Evolutionary conservation across 495 filamentous ascomycete species (phyloP).

Genomic region (Penicillium lividum): DNA sequence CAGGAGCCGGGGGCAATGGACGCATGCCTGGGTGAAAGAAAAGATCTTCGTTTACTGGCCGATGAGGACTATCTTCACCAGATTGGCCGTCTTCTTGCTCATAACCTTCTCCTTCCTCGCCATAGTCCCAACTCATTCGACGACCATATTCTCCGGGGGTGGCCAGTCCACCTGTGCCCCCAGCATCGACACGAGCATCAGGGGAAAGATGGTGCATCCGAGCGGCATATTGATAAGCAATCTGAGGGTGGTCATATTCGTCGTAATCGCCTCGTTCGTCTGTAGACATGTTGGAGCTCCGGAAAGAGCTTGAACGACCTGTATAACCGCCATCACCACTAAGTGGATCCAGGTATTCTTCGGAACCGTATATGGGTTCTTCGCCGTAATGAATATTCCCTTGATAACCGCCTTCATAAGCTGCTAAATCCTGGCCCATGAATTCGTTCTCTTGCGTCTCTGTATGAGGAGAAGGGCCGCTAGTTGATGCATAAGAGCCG

Average conservation of each 20-base stretch:
- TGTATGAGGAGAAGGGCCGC: constrained; percentile 19
- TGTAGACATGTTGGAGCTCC: constrained; percentile 39
- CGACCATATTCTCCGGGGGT: constrained; percentile 65
- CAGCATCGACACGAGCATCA: constrained; percentile 70
- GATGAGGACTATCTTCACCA: constrained; percentile 52
- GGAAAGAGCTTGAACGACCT: constrained; percentile 33
- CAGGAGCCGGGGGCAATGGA: constrained; percentile 80
- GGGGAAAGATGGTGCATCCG: constrained; percentile 59
- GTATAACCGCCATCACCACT: constrained; percentile 12
- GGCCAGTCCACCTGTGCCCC: constrained; percentile 80
- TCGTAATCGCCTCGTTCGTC: constrained; percentile 36
- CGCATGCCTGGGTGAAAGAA: constrained; percentile 90
- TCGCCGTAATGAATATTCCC: constrained; percentile 74
- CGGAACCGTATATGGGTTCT: constrained; percentile 33
- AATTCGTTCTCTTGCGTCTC: constrained; percentile 64
- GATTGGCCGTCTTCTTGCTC: constrained; percentile 54
- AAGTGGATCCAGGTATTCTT: constrained; percentile 24
- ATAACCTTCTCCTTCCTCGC: constrained; percentile 66
- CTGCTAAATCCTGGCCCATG: constrained; percentile 67
- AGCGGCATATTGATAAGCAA: constrained; percentile 54
- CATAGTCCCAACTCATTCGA: constrained; percentile 90
- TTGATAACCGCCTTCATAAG: constrained; percentile 74
- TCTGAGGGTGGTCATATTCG: constrained; percentile 44
- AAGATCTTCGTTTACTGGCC: constrained; percentile 79
- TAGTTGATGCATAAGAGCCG: constrained; percentile 24